A percentile compares a stretch with the other conserved stretches of the same genome.
Conservation (phyloP, 73 alveolate genomes). For the Uronychia setigera region DNA sequence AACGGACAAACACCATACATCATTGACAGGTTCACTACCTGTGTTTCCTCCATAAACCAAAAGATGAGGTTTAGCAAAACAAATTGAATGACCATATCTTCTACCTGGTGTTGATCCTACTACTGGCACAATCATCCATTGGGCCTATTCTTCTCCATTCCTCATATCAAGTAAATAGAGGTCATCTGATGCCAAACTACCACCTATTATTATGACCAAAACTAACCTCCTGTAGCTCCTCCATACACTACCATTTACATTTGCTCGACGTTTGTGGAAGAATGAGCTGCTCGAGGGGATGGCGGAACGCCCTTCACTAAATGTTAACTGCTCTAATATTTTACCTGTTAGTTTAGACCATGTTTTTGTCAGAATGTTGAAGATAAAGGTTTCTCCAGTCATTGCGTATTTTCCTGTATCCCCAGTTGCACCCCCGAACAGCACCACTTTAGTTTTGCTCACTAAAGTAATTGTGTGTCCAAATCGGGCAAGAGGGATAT, state of each 20-base stretch:
- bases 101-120: conserved; percentile 97
- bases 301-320: conserved; percentile 90
- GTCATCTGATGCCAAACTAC: conserved; percentile 97
- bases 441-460: conserved; percentile 85
- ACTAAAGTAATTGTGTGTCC: conserved; percentile 96
- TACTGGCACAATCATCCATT: conserved; percentile 96
- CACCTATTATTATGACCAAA: conserved; percentile 72
- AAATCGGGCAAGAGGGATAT: conserved; percentile 87
- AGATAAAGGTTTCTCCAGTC: conserved; percentile 93
- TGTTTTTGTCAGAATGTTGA: conserved; percentile 76
- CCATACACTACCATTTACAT: conserved; percentile 95
- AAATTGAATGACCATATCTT: conserved; percentile 94
- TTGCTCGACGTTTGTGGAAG: conserved; percentile 90
- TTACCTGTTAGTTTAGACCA: conserved; percentile 79
- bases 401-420: conserved; percentile 94
- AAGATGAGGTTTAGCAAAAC: conserved; percentile 90
- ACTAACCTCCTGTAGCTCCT: conserved; percentile 98
- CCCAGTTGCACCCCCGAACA: conserved; percentile 98
- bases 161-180: conserved; percentile 92
- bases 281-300: conserved; percentile 98
- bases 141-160: conserved; percentile 89
- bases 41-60: conserved; percentile 97
- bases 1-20: conserved; percentile 93
- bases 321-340: conserved; percentile 23
- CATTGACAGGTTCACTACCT: conserved; percentile 94